Conservation (phyloP, 2,329 filamentous ascomycete genomes). For the Lasiodiplodia theobromae region DNA sequence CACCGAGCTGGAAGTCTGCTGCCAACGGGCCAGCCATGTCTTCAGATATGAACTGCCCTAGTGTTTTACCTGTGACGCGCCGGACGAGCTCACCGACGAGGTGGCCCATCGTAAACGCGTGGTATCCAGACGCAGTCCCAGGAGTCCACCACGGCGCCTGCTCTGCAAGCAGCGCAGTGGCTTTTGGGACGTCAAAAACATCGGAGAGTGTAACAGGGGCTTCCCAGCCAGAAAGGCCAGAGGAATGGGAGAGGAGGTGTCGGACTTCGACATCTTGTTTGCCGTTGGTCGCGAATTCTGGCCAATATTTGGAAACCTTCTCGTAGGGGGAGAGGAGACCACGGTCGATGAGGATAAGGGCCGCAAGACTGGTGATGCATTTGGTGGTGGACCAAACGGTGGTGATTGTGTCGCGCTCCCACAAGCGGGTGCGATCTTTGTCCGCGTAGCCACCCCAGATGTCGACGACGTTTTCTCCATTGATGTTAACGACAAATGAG, state of each 20-base stretch:
- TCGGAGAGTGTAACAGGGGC: background rate
- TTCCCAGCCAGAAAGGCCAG: conserved; percentile 23
- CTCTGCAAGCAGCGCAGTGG: conserved; percentile 15
- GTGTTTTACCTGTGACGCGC: background rate
- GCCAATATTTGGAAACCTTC: conserved; percentile 43
- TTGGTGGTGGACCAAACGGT: conserved; percentile 40
- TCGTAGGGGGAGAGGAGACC: conserved; percentile 39
- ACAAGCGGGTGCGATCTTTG: conserved; percentile 40
- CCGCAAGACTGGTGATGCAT: conserved; percentile 37
- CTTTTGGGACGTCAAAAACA: background rate
- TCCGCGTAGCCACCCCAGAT: conserved; percentile 54
- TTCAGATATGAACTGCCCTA: background rate
- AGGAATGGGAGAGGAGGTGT: conserved; percentile 27
- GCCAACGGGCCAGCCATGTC: conserved; percentile 20
- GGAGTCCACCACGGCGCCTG: conserved; percentile 10
- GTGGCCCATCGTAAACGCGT: conserved; percentile 11
- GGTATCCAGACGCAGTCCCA: conserved; percentile 12
- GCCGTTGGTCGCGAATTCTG: conserved; percentile 43
- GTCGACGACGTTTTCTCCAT: conserved; percentile 55
- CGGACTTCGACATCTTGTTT: conserved; percentile 41
- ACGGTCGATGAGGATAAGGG: conserved; percentile 38
- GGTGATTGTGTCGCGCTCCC: conserved; percentile 42
- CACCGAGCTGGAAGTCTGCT: conserved; percentile 20
- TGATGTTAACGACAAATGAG: conserved; percentile 51
- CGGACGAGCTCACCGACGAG: conserved; percentile 9